Base-by-base conservation (phyloP, 306 rosid species). In the Quercus berberidifolia region DNA sequence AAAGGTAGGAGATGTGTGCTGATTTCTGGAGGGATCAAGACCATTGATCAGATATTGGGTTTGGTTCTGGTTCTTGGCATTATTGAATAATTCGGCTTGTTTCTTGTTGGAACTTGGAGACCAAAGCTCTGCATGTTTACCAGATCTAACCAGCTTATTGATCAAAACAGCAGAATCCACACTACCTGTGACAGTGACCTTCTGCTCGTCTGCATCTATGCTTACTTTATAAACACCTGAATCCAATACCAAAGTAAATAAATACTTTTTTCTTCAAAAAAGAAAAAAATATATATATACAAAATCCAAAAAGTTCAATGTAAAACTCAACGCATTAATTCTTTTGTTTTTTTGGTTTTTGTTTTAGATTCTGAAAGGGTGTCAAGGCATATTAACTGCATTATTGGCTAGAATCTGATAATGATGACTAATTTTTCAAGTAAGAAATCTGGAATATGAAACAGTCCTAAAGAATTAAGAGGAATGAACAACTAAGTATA, bases 81-180 rank as follows among this genome's bases (percentile, higher is more conserved):
- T 72, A 55, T 43, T 15, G 71, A 19, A 54, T 23, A 35, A 17
- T 55, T 63, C 62, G 8, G 5, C 41, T 35, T 76, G 86, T 43
- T 68, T 80, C 43, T 72, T 75, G 69, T 72, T 80, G 83, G 75
- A 71, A 78, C 25, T 82, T 79, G 77, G 74, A 65, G 80, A 69
- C 83, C 77, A 78, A 65, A 86, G 77, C 71, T 89, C 93, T 65
- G 87, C 90, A 80, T 83, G 91, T 80, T 91, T 91, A 3, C 93
- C 92, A 49, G 77, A 74, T 78, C 57, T 88, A 46, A 49, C 79
- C 79, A 89, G 79, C 81, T 80, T 86, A 25, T 81, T 72, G 60
- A 88, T 83, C 87, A 89, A 76, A 78, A 76, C 80, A 26, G 85
- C 57, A 67, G 89, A 78, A 70, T 89, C 80, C 38, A 85, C 89